Conservation (phyloP, 306 rosid genomes). For the Echinosophora koreensis region DNA sequence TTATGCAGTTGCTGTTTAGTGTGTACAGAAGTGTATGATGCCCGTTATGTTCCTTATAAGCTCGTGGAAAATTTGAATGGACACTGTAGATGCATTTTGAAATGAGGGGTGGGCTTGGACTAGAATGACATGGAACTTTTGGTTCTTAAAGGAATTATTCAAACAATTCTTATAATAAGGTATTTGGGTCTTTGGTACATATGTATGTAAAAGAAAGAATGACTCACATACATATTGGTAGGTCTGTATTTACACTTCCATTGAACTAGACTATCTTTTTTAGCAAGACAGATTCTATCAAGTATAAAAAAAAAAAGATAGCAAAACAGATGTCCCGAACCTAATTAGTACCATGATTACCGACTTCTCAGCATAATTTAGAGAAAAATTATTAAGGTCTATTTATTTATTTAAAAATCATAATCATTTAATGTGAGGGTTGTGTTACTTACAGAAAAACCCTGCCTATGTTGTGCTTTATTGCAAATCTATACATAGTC, state of each 20-base stretch:
- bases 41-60: neutral
- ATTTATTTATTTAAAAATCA: neutral
- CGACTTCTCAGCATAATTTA: neutral
- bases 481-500: no score
- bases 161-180: neutral
- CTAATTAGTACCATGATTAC: neutral
- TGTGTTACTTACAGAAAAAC: no score
- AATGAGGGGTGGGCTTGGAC: neutral
- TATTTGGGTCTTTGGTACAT: neutral
- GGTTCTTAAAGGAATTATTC: neutral
- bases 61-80: neutral
- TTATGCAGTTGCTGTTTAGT: neutral
- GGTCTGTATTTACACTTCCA: neutral
- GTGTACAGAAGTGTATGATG: neutral
- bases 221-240: neutral
- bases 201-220: neutral
- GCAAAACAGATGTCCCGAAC: neutral
- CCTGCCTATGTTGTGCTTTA: no score
- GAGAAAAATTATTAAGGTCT: neutral
- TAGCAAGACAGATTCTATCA: neutral
- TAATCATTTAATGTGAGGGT: neutral
- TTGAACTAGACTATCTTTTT: slow-evolving; percentile 1
- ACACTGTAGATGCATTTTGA: neutral
- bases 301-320: neutral
- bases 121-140: slow-evolving; percentile 15